Evolutionary conservation across 2,329 filamentous ascomycete genomes (phyloP), one percentile per base, ranked within the genome.

Genomic region (Fusarium floridanum): DNA sequence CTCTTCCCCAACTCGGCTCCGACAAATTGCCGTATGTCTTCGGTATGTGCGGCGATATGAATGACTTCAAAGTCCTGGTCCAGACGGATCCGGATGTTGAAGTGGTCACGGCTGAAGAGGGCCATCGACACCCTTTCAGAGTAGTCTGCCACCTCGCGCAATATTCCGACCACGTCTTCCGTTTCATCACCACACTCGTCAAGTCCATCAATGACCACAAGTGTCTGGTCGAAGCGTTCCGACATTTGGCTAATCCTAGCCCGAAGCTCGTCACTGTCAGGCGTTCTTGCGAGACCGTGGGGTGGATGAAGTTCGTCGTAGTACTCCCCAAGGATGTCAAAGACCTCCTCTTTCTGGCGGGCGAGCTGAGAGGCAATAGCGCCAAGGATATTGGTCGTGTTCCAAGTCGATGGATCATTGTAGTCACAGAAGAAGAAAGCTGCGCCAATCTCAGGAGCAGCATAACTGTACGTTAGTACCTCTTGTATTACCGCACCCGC

Each of bases 401-500:
- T 43, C 41, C 41, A 43, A 8, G 41, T 43, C 11, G 11, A 43
- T 22, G 41, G 3, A 8, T 43, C 4, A 11, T 43, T 43, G 41
- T 43, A 43, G 41, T 43, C 41, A 8, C 41, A 43, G 41, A 43
- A 43, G n/a, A 43, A 43, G 41, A 43, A 43, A 22, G 41, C 41
- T 1, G n/a, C 11, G 6, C n/a, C 41, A 0, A 2, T 14, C n/a
- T 20, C 41, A 14, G n/a, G 41, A 14, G 3, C 6, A 43, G 12
- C n/a, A 11, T 39, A 10, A 8, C 17, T 57, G 6, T 6, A 20
- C 6, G 24, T 2, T 7, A 73, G 24, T 2, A 43, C 61, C 17
- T 76, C 63, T 6, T 69, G 63, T 2, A 70, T 55, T 0, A 50
- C 64, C 0, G 61, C 50, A 4, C 67, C 65, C 0, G 74, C 70